phyloP scores from a whole-genome alignment of 2,329 filamentous ascomycete species.

The Pyrenophora tritici-repentis region DNA sequence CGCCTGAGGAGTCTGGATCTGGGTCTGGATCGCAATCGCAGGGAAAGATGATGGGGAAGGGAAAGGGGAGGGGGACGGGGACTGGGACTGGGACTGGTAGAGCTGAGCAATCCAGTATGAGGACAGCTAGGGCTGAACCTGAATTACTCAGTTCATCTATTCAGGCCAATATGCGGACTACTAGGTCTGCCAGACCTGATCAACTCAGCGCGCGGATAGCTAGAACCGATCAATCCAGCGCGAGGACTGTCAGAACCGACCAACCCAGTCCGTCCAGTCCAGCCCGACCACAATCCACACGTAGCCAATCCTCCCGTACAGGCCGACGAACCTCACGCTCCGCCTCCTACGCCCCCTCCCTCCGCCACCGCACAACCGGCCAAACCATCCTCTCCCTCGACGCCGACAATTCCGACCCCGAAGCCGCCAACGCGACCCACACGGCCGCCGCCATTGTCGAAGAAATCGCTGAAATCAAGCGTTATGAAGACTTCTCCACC shows the following conservation, averaged over 20 bases:
- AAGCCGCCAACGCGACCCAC: slow-evolving; percentile 54
- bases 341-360: slow-evolving; percentile 58
- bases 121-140: too few relatives aligned
- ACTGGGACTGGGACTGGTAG: background rate
- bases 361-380: slow-evolving; percentile 66
- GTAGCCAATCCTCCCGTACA: slow-evolving; percentile 31
- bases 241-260: slow-evolving; percentile 1
- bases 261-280: background rate
- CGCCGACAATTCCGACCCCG: slow-evolving; percentile 64
- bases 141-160: too few relatives aligned
- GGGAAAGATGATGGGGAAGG: too few relatives aligned
- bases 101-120: too few relatives aligned
- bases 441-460: slow-evolving; percentile 79
- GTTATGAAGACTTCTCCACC: slow-evolving; percentile 98
- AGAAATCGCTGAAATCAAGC: slow-evolving; percentile 96
- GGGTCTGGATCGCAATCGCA: slow-evolving; percentile 10
- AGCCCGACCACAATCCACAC: slow-evolving; percentile 49
- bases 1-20: slow-evolving; percentile 18
- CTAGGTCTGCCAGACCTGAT: background rate
- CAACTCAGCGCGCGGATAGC: slow-evolving; percentile 2
- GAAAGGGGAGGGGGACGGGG: background rate
- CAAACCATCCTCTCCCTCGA: slow-evolving; percentile 67
- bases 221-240: background rate
- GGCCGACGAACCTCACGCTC: slow-evolving; percentile 31
- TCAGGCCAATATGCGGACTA: too few relatives aligned